Base-by-base conservation (phyloP, 2,329 filamentous ascomycete species). In the Microdochium nivale region DNA sequence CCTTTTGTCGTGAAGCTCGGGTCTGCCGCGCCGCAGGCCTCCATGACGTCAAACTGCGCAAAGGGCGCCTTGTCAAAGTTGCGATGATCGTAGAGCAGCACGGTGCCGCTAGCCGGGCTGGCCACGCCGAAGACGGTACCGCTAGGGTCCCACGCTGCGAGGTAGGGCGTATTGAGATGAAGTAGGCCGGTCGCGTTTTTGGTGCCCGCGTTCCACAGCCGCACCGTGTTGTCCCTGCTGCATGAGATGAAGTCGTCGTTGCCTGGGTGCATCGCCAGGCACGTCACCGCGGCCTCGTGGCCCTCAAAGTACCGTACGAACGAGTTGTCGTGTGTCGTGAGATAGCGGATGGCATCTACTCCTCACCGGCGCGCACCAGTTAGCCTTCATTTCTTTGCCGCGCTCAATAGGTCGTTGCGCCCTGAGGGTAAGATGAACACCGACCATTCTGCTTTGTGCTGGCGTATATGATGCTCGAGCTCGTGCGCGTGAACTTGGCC, bases 241-340 rank as follows among this genome's bases (percentile, higher is more conserved):
- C 90, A 95, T 16, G 91, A 96, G 53, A 99, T 83, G 72, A 99
- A 97, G 58, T 87, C 86, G 68, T 99, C 94, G 60, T 80, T 83
- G 48, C 89, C 87, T 0, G 94, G 94, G 57, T 91, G 92, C 56
- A 97, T 79, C 1, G 87, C 76, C 25, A 99, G 78, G 54, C 80
- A 87, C 19, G 92, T 97, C 33, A 99, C 94, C 51, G 84, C 78
- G 53, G 81, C 86, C 43, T 88, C 87, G 68, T 99, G 94, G 49
- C 92, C 94, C 55, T 88, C 86, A 66, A 97, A 99, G 70, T 99
- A 99, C 56, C 94, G 87, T 55, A 97, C 88, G 68, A 95, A 99
- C 53, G 86, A 88, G 71, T 97, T 96, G 68, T 97, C 94, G 69
- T 99, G 94, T 13, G 86, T 96, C 52, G 82, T 95, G 55, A 90